Evolutionary conservation across 2,329 filamentous ascomycete genomes (phyloP).

Genomic region (Diplocarpon mali): DNA sequence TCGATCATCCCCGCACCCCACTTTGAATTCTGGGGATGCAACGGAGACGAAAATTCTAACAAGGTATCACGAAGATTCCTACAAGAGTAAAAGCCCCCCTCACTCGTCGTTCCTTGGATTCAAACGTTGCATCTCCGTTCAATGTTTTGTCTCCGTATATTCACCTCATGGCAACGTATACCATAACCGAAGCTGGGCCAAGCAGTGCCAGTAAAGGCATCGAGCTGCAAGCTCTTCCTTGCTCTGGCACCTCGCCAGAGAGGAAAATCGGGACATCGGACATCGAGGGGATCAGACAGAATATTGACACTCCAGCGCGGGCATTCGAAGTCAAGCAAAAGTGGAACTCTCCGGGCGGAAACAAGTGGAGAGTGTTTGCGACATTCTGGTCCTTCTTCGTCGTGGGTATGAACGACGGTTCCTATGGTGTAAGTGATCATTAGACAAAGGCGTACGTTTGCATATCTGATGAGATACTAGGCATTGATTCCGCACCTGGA

Average conservation of each 20-base stretch:
- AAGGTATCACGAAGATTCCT: no score
- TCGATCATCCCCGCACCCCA: no score
- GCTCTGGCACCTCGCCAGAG: neutral
- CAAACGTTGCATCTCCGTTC: no score
- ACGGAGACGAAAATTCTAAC: no score
- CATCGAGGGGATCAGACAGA: constrained; percentile 8
- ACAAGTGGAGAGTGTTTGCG: constrained; percentile 45
- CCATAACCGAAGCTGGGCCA: constrained; percentile 1
- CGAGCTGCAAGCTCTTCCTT: neutral
- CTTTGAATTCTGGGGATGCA: no score
- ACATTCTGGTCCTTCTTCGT: constrained; percentile 52
- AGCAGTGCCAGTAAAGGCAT: neutral
- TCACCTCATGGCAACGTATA: constrained; percentile 4
- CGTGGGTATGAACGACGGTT: constrained; percentile 59
- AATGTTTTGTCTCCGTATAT: no score
- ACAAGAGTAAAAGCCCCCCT: no score
- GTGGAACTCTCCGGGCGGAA: constrained; percentile 54
- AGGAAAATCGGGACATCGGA: constrained; percentile 3
- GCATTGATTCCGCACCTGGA: constrained; percentile 42
- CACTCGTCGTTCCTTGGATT: no score
- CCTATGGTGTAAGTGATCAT: constrained; percentile 42
- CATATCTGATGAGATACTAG: constrained; percentile 20
- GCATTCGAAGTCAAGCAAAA: constrained; percentile 32
- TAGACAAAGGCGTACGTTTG: constrained; percentile 25
- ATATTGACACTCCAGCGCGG: constrained; percentile 4